phyloP scores from a whole-genome alignment of 495 filamentous ascomycete species.

The Amphirosellinia nigrospora region DNA sequence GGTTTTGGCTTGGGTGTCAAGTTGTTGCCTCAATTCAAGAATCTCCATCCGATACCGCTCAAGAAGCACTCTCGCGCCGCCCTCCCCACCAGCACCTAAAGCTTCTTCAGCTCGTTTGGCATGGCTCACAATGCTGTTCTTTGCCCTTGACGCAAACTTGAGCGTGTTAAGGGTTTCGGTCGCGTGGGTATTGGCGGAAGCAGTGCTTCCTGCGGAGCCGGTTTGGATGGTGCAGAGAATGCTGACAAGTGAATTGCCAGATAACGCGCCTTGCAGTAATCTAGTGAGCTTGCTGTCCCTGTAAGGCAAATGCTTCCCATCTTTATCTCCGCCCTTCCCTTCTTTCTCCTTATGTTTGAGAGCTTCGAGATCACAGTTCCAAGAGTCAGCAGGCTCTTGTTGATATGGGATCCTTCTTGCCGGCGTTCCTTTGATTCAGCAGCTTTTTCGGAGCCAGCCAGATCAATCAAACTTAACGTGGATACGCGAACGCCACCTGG shows the following conservation, averaged over 20 bases:
- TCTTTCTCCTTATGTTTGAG: constrained; percentile 78
- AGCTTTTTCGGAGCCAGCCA: constrained; percentile 94
- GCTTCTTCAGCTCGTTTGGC: constrained; percentile 95
- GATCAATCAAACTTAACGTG: constrained; percentile 92
- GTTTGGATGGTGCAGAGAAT: constrained; percentile 96
- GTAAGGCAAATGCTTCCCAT: constrained; percentile 90
- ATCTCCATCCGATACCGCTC: constrained; percentile 97
- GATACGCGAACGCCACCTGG: constrained; percentile 95
- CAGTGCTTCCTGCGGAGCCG: constrained; percentile 67
- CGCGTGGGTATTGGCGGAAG: constrained; percentile 70
- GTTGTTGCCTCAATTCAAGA: constrained; percentile 75
- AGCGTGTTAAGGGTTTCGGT: constrained; percentile 93
- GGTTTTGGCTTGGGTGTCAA: constrained; percentile 74
- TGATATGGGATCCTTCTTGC: constrained; percentile 96
- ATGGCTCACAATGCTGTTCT: constrained; percentile 97
- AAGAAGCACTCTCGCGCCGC: constrained; percentile 83
- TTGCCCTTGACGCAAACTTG: constrained; percentile 94
- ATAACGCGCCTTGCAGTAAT: constrained; percentile 89
- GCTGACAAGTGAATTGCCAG: constrained; percentile 91
- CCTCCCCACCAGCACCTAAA: constrained; percentile 74
- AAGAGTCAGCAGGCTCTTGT: constrained; percentile 93
- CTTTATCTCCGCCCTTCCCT: constrained; percentile 74
- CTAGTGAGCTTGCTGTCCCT: constrained; percentile 96
- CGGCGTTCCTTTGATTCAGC: constrained; percentile 94
- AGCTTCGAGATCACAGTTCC: constrained; percentile 93